A percentile compares a stretch with the other conserved stretches of the same genome.
Evolutionary conservation across 345 rosid genomes (phyloP).

Genomic region (Abelmoschus esculentus): DNA sequence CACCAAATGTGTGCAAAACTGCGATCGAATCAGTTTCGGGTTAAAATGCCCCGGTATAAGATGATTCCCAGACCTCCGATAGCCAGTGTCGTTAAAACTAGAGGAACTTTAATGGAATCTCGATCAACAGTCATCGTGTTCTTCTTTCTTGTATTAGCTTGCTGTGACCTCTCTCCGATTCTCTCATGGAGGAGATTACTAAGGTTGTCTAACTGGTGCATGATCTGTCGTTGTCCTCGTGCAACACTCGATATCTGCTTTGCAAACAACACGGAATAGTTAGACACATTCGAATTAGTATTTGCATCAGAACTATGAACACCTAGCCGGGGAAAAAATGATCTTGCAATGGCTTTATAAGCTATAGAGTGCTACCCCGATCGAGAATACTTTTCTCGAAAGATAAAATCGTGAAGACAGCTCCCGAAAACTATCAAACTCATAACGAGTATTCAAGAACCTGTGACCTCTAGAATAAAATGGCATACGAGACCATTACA

Average conservation of each 20-base stretch:
- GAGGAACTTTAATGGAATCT: constrained; percentile 40
- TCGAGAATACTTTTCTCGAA: too few species aligned
- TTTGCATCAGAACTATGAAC: too few species aligned
- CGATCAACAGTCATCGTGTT: constrained; percentile 20
- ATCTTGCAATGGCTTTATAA: too few species aligned
- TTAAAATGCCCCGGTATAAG: constrained; percentile 41
- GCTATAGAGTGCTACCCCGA: too few species aligned
- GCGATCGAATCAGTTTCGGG: constrained; percentile 24
- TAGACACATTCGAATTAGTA: too few species aligned
- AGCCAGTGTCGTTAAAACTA: constrained; percentile 47
- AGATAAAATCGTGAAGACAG: neutral
- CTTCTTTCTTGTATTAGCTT: constrained; percentile 26
- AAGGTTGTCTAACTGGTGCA: constrained; percentile 62
- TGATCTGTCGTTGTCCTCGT: constrained; percentile 73
- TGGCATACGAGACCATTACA: neutral
- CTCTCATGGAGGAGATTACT: constrained; percentile 48
- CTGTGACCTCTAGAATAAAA: neutral
- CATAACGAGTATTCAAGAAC: neutral
- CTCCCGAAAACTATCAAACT: neutral
- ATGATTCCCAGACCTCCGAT: constrained; percentile 59
- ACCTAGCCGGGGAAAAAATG: too few species aligned
- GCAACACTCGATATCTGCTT: constrained; percentile 53
- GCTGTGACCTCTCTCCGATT: constrained; percentile 26
- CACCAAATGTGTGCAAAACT: constrained; percentile 6
- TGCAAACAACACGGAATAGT: constrained; percentile 7